Percentiles rank a stretch among this genome's conserved stretches.
Evolutionary conservation across 176 grass and related monocot species (phyloP).

Genomic region (Neostapfia colusana): DNA sequence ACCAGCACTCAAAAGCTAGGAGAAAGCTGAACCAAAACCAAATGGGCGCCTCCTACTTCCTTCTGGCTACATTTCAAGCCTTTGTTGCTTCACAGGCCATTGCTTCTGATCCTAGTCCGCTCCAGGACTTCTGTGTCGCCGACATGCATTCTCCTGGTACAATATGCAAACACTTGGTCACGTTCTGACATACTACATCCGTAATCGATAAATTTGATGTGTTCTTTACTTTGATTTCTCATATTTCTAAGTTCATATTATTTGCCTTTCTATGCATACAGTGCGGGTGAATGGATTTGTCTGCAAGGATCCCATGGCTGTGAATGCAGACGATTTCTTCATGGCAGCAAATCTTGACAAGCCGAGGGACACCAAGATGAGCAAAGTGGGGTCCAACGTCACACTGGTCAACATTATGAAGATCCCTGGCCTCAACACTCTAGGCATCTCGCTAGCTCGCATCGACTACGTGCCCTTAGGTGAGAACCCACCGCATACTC

Average conservation of each 20-base stretch:
- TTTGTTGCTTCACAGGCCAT: not conserved
- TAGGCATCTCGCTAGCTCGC: no score
- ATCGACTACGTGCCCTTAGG: no score
- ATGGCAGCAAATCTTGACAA: constrained; percentile 7
- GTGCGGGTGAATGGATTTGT: constrained; percentile 20
- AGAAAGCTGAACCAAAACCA: not conserved
- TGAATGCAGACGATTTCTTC: constrained; percentile 25
- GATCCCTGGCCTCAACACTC: no score
- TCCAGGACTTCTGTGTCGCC: constrained; percentile 22
- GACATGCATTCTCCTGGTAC: not conserved
- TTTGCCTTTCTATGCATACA: not conserved
- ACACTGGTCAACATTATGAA: no score
- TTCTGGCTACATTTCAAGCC: not conserved
- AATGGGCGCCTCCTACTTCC: constrained; percentile 16
- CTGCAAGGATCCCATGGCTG: not conserved
- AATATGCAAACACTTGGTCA: no score
- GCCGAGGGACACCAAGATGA: not conserved
- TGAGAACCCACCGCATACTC: no score
- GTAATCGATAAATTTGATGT: no score
- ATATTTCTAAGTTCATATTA: no score
- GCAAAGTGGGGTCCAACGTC: constrained; percentile 2
- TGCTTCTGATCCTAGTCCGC: no score
- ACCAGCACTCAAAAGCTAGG: not conserved
- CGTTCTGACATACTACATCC: no score
- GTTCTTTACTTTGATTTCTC: no score